Conservation (phyloP, 208 protist species). For the Tritrichomonas musculus region DNA sequence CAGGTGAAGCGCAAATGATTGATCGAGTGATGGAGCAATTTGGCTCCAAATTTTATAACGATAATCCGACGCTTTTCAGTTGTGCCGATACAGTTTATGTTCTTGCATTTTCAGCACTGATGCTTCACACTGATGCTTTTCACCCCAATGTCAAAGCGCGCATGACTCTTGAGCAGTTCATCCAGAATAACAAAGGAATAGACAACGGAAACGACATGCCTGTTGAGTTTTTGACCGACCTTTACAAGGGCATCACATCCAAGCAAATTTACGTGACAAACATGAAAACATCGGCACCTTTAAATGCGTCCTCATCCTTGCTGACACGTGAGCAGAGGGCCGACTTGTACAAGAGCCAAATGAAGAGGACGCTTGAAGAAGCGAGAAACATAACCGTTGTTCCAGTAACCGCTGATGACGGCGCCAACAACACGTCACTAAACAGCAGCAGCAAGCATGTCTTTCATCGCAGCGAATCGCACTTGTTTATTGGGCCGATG, state of each 20-base stretch:
- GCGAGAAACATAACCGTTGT: too few species aligned
- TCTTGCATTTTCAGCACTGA: constrained; percentile 54
- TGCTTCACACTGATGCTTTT: constrained; percentile 56
- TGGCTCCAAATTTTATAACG: constrained; percentile 38
- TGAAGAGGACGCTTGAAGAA: neutral
- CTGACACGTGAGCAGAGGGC: neutral
- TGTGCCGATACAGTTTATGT: constrained; percentile 49
- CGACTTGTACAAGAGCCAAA: neutral
- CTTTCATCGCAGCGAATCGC: neutral
- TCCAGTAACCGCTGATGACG: neutral
- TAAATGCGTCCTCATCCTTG: neutral
- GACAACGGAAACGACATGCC: constrained; percentile 44
- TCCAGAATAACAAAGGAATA: constrained; percentile 45
- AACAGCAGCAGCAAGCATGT: too few species aligned
- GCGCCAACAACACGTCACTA: neutral
- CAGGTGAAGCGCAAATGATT: constrained; percentile 59
- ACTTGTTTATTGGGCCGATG: neutral
- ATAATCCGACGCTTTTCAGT: constrained; percentile 38
- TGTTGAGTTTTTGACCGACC: neutral
- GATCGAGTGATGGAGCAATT: constrained; percentile 55
- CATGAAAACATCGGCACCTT: too few species aligned
- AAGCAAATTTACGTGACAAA: neutral
- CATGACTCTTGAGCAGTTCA: constrained; percentile 50
- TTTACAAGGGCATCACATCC: neutral
- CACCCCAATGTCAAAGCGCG: constrained; percentile 44